Percentiles rank a stretch among this genome's conserved stretches.
Conservation (phyloP, 2,329 filamentous ascomycete genomes). For the Cladorrhinum sp. region DNA sequence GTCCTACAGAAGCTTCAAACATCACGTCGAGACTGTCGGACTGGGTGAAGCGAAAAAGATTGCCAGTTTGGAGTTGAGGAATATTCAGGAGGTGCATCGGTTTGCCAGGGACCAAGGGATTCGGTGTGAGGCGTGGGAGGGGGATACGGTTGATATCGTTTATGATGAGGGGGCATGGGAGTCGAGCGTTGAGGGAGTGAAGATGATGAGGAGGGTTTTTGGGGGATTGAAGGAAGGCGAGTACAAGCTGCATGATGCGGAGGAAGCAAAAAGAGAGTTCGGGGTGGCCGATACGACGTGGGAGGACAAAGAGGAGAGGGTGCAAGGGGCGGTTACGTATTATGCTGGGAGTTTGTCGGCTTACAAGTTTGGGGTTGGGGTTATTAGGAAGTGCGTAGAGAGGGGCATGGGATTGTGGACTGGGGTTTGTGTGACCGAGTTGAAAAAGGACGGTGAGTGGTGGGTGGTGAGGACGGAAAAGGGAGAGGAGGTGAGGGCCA, state of each 20-base stretch:
- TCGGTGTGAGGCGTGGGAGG: constrained; percentile 47
- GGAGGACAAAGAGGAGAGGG: constrained; percentile 30
- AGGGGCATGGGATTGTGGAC: constrained; percentile 52
- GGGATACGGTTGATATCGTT: constrained; percentile 56
- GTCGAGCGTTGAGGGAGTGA: constrained; percentile 38
- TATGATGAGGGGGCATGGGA: constrained; percentile 48
- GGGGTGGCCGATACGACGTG: constrained; percentile 15
- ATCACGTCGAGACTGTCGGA: constrained; percentile 44
- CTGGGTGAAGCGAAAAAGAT: constrained; percentile 48
- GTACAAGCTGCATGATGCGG: constrained; percentile 42
- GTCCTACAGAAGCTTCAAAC: constrained; percentile 48
- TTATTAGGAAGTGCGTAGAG: constrained; percentile 44
- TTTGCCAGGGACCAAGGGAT: constrained; percentile 49
- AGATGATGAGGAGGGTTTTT: constrained; percentile 44
- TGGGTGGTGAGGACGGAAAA: constrained; percentile 43
- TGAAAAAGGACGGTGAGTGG: constrained; percentile 19
- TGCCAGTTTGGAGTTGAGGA: constrained; percentile 49
- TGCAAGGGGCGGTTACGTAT: constrained; percentile 48
- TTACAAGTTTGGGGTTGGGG: constrained; percentile 39
- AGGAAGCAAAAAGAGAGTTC: constrained; percentile 12
- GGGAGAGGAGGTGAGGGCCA: constrained; percentile 39
- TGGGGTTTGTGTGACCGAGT: constrained; percentile 39
- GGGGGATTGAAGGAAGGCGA: constrained; percentile 39
- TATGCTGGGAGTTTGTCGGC: constrained; percentile 41
- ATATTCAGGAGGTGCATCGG: constrained; percentile 53